A percentile compares a stretch with the other conserved stretches of the same genome.
Evolutionary conservation across 1,139 yeast species (phyloP).

Genomic region (Kodamaea suecica): DNA sequence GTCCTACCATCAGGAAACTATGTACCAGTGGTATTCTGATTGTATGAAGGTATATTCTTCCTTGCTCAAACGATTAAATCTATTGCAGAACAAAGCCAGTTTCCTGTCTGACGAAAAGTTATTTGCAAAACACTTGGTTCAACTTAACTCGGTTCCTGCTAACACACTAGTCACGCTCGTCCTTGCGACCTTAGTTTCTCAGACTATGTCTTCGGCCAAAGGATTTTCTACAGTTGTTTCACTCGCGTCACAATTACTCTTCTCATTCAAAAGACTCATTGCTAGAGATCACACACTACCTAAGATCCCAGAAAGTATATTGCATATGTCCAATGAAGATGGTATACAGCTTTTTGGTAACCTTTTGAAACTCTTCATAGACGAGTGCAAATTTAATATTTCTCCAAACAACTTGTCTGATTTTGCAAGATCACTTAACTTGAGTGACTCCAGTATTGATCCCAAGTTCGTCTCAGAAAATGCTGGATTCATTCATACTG

Average conservation of each 20-base stretch:
- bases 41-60: constrained; percentile 5
- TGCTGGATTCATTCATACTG: neutral
- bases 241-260: constrained; percentile 14
- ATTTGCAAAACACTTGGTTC: constrained; percentile 16
- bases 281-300: constrained; percentile 12
- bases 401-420: constrained; percentile 10
- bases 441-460: neutral
- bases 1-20: constrained; percentile 8
- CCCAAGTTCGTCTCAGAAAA: neutral
- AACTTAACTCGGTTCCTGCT: constrained; percentile 20
- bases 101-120: constrained; percentile 11
- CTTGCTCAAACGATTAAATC: constrained; percentile 6
- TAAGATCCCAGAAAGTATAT: constrained; percentile 12
- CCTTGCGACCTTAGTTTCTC: constrained; percentile 21
- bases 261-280: constrained; percentile 16
- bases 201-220: constrained; percentile 17
- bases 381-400: constrained; percentile 18
- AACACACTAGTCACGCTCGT: constrained; percentile 21
- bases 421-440: neutral
- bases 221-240: constrained; percentile 18
- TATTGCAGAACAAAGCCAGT: constrained; percentile 3
- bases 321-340: constrained; percentile 19
- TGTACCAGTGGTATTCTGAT: constrained; percentile 16
- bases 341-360: constrained; percentile 21
- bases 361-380: constrained; percentile 21